Conservation (phyloP, 345 rosid species). For the Bretschneidera sinensis region DNA sequence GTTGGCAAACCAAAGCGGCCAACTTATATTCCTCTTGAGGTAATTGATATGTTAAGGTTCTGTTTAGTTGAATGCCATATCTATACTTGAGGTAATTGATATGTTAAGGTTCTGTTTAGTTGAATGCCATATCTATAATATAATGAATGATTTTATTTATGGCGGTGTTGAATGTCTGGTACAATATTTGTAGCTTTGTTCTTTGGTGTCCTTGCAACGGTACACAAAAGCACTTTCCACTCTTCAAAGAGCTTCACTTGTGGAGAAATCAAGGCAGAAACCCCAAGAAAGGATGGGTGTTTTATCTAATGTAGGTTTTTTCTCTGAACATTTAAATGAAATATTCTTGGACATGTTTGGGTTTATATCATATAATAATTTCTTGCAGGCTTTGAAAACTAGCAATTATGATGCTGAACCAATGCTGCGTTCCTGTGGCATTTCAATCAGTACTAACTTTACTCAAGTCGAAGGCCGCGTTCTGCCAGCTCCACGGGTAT, state of each 20-base stretch:
- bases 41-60: slow-evolving; percentile 11
- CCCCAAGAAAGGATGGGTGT: slow-evolving; percentile 82
- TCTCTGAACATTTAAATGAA: neutral
- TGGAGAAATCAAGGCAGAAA: slow-evolving; percentile 91
- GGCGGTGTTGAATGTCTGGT: neutral
- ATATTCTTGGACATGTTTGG: neutral
- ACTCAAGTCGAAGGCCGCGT: slow-evolving; percentile 83
- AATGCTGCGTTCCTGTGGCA: slow-evolving; percentile 63
- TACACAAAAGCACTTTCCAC: slow-evolving; percentile 74
- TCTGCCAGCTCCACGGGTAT: slow-evolving; percentile 70
- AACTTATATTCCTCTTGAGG: slow-evolving; percentile 78
- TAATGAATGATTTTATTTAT: neutral
- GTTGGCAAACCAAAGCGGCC: slow-evolving; percentile 95
- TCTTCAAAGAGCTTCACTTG: slow-evolving; percentile 72
- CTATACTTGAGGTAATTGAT: slow-evolving; percentile 59
- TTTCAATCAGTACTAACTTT: slow-evolving; percentile 49
- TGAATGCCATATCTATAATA: no score
- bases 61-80: neutral
- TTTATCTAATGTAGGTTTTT: slow-evolving; percentile 51
- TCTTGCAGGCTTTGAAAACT: slow-evolving; percentile 52
- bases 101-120: neutral
- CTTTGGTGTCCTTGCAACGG: slow-evolving; percentile 75
- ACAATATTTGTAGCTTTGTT: slow-evolving; percentile 50
- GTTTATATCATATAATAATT: slow-evolving; percentile 2
- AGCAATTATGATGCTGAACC: slow-evolving; percentile 75